Base-by-base conservation (phyloP, 139 green algal species). In the Marvania coccoides region DNA sequence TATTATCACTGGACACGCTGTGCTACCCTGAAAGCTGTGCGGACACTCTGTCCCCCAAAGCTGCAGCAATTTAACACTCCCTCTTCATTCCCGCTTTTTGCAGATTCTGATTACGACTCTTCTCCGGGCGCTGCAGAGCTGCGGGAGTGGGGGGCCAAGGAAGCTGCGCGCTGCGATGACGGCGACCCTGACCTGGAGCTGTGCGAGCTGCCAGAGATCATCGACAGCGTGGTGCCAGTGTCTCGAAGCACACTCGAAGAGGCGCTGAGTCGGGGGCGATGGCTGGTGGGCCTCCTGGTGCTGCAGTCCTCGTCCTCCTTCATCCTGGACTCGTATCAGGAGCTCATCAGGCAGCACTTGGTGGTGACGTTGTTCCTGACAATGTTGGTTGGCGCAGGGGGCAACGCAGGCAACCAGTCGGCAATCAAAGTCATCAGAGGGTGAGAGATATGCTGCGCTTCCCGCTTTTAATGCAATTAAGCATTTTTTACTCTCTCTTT, bases 311-410 rank as follows among this genome's bases (percentile, higher is more conserved):
- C 70, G 2, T 89, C 76, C 0, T 87, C 71, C 5, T 83, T 95
- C 57, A 85, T 97, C 47, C 77, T 97, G 24, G 83, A 92, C 35
- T 64, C 63, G 5, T 95, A 95, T 62, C 66, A 81, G 42, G 67
- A 84, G 38, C 72, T 94, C 13, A 58, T 92, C 3, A 74, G 77
- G 24, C 80, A 94, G 1, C 87, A 95, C 73, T 54, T 95, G 28
- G 87, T 96, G 24, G 82, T 97, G 13, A 96, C 90, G 1, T 72
- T 97, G 12, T 97, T 96, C 59, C 77, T 97, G 12, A 96, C 91
- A 24, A 96, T 95, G 90, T 82, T 97, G 31, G 90, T 94, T 30
- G 75, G 86, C 3, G 79, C 82, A 9, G 84, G 84, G 1, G 84
- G 84, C 30, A 92, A 92, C 72, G 82, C 87, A 6, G 91, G 91